Evolutionary conservation across 192 early-diverging fungal genomes (phyloP).

Genomic region (Ambispora gerdemannii): DNA sequence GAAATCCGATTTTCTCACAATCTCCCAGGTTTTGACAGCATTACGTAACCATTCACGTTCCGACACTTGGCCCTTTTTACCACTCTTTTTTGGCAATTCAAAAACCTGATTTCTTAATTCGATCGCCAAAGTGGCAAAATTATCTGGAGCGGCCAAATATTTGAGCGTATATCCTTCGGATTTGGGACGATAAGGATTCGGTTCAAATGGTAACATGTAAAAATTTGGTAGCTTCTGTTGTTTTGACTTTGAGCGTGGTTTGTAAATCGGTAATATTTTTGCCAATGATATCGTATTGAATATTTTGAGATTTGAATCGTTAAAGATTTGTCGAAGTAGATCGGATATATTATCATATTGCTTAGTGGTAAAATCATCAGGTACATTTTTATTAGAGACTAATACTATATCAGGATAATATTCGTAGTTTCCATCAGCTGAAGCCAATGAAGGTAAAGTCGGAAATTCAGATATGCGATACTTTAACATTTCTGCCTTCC

Average conservation of each 20-base stretch:
- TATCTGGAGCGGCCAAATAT: slow-evolving; percentile 31
- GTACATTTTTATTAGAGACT: slow-evolving; percentile 37
- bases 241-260: neutral
- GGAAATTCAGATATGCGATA: slow-evolving; percentile 40
- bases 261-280: slow-evolving; percentile 30
- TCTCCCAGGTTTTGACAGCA: slow-evolving; percentile 39
- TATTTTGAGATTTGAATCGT: slow-evolving; percentile 36
- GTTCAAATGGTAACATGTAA: slow-evolving; percentile 34
- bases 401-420: slow-evolving; percentile 44
- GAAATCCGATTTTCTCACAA: slow-evolving; percentile 40
- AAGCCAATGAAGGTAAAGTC: slow-evolving; percentile 23
- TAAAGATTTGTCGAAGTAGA: slow-evolving; percentile 28
- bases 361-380: slow-evolving; percentile 31
- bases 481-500: slow-evolving; percentile 43
- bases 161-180: slow-evolving; percentile 3
- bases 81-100: slow-evolving; percentile 35
- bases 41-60: slow-evolving; percentile 44
- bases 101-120: slow-evolving; percentile 39
- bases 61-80: slow-evolving; percentile 44
- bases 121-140: slow-evolving; percentile 25
- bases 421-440: slow-evolving; percentile 27
- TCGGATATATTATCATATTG: slow-evolving; percentile 20
- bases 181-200: neutral
- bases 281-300: slow-evolving; percentile 35
- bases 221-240: slow-evolving; percentile 28